Conservation (phyloP, 1,284 basidiomycete genomes). For the Papiliotrema laurentii region DNA sequence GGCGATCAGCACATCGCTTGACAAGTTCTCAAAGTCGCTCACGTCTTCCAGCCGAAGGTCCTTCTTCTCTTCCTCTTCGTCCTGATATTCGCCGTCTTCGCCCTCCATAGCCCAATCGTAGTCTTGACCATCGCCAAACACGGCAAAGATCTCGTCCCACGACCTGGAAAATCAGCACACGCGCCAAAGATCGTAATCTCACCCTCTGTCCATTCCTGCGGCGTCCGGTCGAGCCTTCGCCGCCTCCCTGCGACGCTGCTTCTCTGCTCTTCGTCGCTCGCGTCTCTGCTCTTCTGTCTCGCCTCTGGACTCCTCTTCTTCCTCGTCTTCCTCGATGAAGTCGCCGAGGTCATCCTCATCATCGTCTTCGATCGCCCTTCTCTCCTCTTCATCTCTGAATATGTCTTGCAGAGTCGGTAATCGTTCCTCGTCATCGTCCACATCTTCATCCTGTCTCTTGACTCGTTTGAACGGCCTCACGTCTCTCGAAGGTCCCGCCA, state of each 20-base stretch:
- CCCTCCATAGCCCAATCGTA: constrained; percentile 89
- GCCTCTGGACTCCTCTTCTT: constrained; percentile 52
- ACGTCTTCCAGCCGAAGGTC: constrained; percentile 89
- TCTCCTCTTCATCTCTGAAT: constrained; percentile 42
- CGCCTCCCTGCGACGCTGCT: constrained; percentile 63
- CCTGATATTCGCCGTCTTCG: constrained; percentile 63
- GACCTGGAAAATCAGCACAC: constrained; percentile 57
- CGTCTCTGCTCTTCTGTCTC: constrained; percentile 71
- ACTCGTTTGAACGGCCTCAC: constrained; percentile 34
- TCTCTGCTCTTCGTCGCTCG: constrained; percentile 66
- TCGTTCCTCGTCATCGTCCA: constrained; percentile 47
- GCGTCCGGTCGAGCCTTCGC: constrained; percentile 66
- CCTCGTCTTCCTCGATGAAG: constrained; percentile 86
- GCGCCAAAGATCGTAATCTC: constrained; percentile 39
- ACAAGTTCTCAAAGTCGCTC: constrained; percentile 39
- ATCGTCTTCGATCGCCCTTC: constrained; percentile 43
- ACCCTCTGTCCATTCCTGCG: constrained; percentile 82
- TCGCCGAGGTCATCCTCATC: constrained; percentile 61
- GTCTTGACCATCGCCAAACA: constrained; percentile 95
- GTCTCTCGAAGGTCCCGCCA: constrained; percentile 47
- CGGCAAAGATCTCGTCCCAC: constrained; percentile 94
- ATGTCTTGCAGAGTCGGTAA: constrained; percentile 38
- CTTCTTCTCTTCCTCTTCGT: constrained; percentile 58
- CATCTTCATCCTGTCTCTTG: constrained; percentile 46
- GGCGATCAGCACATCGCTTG: constrained; percentile 1